Evolutionary conservation across 2,329 filamentous ascomycete species (phyloP), one percentile per base, ranked within the genome.

Genomic region (Aspergillus neoniger): DNA sequence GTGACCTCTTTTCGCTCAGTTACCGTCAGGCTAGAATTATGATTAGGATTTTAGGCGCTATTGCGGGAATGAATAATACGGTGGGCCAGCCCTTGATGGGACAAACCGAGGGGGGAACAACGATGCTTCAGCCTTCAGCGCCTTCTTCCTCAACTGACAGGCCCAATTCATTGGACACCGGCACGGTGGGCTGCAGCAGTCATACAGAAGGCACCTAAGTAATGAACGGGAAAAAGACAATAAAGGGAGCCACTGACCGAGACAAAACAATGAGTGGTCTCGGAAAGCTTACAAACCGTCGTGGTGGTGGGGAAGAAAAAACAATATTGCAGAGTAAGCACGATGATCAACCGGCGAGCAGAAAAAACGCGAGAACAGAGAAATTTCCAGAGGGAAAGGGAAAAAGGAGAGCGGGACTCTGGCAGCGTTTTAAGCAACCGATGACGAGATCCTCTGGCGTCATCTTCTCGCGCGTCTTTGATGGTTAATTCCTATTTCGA

Each of bases 121-220:
- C 15, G 49, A 49, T 14, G n/a, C 25, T 49, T 12, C 32, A 41
- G 32, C 28, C 25, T 28, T 28, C 25, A 28, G 25, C 25, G 25
- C 8, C 12, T 10, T 36, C 12, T 21, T 48, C 30, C 36, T 36
- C 30, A 57, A 51, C 28, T 55, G 53, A 55, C 53, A 55, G 53
- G 53, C 28, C 32, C 57, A 57, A 41, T 41, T 59, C 57, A 63
- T 63, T 63, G 62, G 62, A 62, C 59, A 55, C 59, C 57, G 32
- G 39, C 39, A 55, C 32, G 52, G 60, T 62, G 59, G 62, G 53
- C 39, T 62, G 59, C 59, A 61, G 51, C 28, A 51, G 41, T 49
- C 53, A 55, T 55, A 7, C 39, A 17, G 52, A n/a, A 38, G 43
- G 38, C 21, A 51, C 30, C 32, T 15, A 41, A 23, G 21, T 23